A percentile compares a stretch with the other conserved stretches of the same genome.
phyloP scores from a whole-genome alignment of 371 early-diverging fungal genomes.

The Neoconidiobolus thromboides region DNA sequence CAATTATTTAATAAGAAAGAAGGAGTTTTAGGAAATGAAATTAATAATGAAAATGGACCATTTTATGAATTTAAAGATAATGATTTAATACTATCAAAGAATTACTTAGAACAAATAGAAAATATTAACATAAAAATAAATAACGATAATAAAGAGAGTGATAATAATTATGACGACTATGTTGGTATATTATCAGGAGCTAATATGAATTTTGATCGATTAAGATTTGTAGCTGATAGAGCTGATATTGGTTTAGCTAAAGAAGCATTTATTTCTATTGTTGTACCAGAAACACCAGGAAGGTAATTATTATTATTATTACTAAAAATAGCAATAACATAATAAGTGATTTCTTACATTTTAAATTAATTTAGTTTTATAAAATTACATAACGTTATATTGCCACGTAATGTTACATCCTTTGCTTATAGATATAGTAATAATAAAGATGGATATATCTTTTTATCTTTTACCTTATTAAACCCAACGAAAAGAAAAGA shows the following conservation, averaged over 20 bases:
- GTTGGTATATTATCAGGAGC: conserved; percentile 74
- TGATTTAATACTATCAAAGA: background rate
- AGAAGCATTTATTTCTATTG: conserved; percentile 76
- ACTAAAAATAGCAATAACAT: background rate
- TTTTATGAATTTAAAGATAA: background rate
- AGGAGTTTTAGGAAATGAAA: background rate
- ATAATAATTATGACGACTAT: conserved; percentile 10
- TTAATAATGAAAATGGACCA: background rate
- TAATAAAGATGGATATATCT: conserved; percentile 57
- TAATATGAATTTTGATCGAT: conserved; percentile 93
- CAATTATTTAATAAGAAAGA: too few relatives aligned
- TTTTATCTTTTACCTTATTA: conserved; percentile 63
- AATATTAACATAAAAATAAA: too few relatives aligned
- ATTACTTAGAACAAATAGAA: too few relatives aligned
- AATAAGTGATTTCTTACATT: background rate
- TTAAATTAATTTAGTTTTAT: conserved; percentile 30
- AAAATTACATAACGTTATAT: conserved; percentile 51
- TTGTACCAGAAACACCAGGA: conserved; percentile 82
- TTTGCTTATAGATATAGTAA: conserved; percentile 82
- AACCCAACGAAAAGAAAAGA: conserved; percentile 22
- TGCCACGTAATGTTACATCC: conserved; percentile 73
- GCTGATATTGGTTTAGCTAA: conserved; percentile 74
- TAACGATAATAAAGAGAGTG: background rate
- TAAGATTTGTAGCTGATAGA: conserved; percentile 89
- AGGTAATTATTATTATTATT: conserved; percentile 12